Conservation (phyloP, 768 basidiomycete genomes). For the Boletus reticulatus region DNA sequence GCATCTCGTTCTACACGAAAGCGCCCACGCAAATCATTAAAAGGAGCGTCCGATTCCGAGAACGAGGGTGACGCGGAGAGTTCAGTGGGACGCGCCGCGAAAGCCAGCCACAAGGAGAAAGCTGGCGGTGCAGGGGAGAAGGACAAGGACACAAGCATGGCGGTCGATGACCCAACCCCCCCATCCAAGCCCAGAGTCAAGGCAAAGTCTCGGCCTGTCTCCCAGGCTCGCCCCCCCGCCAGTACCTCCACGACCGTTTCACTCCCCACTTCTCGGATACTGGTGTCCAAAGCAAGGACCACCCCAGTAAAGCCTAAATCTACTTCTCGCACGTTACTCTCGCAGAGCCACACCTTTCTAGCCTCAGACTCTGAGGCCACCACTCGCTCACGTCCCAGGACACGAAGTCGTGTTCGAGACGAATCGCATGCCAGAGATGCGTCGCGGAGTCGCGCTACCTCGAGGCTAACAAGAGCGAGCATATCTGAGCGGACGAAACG, state of each 20-base stretch:
- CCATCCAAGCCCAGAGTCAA: constrained; percentile 12
- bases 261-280: neutral
- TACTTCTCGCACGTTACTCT: constrained; percentile 18
- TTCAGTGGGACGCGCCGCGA: constrained; percentile 2
- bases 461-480: constrained; percentile 7
- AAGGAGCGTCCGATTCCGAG: constrained; percentile 18
- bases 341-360: constrained; percentile 15
- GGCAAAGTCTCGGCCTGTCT: constrained; percentile 14
- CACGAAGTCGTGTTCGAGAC: constrained; percentile 23
- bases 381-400: constrained; percentile 18
- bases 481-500: constrained; percentile 4
- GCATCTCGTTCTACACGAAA: constrained; percentile 19
- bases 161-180: constrained; percentile 2
- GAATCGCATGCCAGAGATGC: constrained; percentile 17
- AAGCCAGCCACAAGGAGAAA: constrained; percentile 10
- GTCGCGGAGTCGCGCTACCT: constrained; percentile 1
- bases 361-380: constrained; percentile 26
- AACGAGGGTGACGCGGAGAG: constrained; percentile 15
- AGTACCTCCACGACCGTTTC: constrained; percentile 6
- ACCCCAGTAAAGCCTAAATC: constrained; percentile 10
- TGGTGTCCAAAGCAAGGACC: constrained; percentile 1
- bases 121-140: neutral
- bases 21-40: constrained; percentile 23
- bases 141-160: constrained; percentile 7
- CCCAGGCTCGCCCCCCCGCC: constrained; percentile 1